phyloP scores from a whole-genome alignment of 2,329 filamentous ascomycete species.

The Arthrobotrys sinensis region DNA sequence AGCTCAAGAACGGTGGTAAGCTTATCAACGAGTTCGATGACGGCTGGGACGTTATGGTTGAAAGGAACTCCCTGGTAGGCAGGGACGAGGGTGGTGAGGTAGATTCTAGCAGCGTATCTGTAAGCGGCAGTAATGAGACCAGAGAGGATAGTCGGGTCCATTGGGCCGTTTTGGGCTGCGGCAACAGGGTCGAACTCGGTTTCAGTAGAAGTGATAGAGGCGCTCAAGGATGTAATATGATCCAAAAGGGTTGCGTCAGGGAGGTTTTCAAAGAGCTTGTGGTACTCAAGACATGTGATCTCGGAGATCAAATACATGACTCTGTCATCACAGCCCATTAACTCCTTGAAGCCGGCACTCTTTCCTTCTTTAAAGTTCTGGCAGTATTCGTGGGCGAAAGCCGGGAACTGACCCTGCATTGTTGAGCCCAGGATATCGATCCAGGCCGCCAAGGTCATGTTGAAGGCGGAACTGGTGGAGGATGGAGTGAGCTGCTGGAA shows the following conservation, averaged over 20 bases:
- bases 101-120: slow-evolving; percentile 92
- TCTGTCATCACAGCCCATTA: slow-evolving; percentile 97
- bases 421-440: slow-evolving; percentile 97
- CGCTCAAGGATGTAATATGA: slow-evolving; percentile 88
- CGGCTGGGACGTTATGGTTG: slow-evolving; percentile 80
- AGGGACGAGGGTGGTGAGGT: slow-evolving; percentile 94
- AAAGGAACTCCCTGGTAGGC: slow-evolving; percentile 73
- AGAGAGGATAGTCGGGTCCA: slow-evolving; percentile 86
- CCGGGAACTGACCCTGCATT: slow-evolving; percentile 87
- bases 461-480: slow-evolving; percentile 77
- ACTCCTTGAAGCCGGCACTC: slow-evolving; percentile 83
- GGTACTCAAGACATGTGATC: slow-evolving; percentile 92
- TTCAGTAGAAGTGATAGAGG: slow-evolving; percentile 88
- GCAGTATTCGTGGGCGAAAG: slow-evolving; percentile 94
- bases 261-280: slow-evolving; percentile 83
- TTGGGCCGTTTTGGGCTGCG: slow-evolving; percentile 76
- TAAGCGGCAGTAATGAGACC: slow-evolving; percentile 92
- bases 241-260: slow-evolving; percentile 88
- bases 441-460: slow-evolving; percentile 94
- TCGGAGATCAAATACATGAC: slow-evolving; percentile 99
- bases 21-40: slow-evolving; percentile 82
- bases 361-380: slow-evolving; percentile 83
- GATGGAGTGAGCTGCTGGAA: slow-evolving; percentile 72
- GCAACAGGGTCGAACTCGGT: slow-evolving; percentile 71
- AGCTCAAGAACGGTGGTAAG: slow-evolving; percentile 82